phyloP scores from a whole-genome alignment of 1,284 basidiomycete species.

The Irpex sp. region DNA sequence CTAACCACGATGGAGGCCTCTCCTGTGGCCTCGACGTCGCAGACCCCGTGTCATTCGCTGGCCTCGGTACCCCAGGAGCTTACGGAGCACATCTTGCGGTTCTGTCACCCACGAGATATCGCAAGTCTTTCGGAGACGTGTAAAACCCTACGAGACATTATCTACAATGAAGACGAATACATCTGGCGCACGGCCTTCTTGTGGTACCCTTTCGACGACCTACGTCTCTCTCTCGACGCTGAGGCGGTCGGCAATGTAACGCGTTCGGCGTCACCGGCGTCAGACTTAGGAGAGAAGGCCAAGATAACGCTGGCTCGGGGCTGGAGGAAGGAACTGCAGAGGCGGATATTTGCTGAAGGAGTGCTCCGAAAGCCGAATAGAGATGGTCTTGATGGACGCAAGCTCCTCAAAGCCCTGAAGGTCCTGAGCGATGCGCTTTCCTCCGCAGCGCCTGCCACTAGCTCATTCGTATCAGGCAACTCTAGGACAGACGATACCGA shows the following conservation, averaged over 20 bases:
- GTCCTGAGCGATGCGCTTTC: slow-evolving; percentile 41
- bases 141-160: slow-evolving; percentile 39
- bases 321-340: slow-evolving; percentile 31
- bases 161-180: slow-evolving; percentile 51
- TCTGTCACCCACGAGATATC: slow-evolving; percentile 52
- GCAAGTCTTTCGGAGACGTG: slow-evolving; percentile 53
- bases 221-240: slow-evolving; percentile 29
- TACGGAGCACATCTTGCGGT: slow-evolving; percentile 48
- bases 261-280: not conserved
- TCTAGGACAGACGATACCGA: slow-evolving; percentile 14
- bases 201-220: slow-evolving; percentile 54
- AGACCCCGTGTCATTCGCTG: slow-evolving; percentile 6
- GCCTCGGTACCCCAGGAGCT: slow-evolving; percentile 50
- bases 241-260: not conserved
- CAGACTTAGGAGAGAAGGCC: not conserved
- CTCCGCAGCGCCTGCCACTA: slow-evolving; percentile 30
- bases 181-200: slow-evolving; percentile 66
- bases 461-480: slow-evolving; percentile 14
- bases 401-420: slow-evolving; percentile 34
- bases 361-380: slow-evolving; percentile 15
- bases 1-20: not conserved
- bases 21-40: not conserved
- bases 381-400: slow-evolving; percentile 23
- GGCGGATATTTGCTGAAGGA: slow-evolving; percentile 26
- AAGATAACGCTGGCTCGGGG: slow-evolving; percentile 12